phyloP scores from a whole-genome alignment of 139 green algal genomes.

The Micractinium conductrix region DNA sequence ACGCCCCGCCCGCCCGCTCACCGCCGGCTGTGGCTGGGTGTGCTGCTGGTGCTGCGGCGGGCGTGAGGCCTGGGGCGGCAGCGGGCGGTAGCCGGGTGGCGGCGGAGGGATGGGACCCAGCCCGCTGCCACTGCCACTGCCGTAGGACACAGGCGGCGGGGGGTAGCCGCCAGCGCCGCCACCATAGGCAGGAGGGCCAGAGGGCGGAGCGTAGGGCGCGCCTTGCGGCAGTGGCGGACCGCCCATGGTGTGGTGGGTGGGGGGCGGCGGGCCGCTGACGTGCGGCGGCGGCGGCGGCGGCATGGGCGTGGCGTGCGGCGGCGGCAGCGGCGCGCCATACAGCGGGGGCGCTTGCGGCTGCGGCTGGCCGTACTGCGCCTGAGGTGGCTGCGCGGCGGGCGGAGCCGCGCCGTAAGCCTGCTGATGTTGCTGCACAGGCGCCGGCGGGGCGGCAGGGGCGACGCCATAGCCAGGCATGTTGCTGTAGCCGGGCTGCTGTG shows the following conservation, averaged over 20 bases:
- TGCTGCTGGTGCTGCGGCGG: not conserved
- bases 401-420: not conserved
- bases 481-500: not conserved
- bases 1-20: not conserved
- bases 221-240: not conserved
- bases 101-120: constrained; percentile 33
- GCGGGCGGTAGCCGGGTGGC: constrained; percentile 31
- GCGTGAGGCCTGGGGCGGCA: not conserved
- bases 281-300: constrained; percentile 6
- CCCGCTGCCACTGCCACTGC: constrained; percentile 14
- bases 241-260: constrained; percentile 25
- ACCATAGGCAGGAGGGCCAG: too few species aligned
- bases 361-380: constrained; percentile 10
- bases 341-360: not conserved
- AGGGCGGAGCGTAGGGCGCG: too few species aligned
- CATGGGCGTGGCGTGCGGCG: constrained; percentile 2
- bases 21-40: not conserved
- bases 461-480: too few species aligned
- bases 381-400: not conserved
- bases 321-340: constrained; percentile 15
- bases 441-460: not conserved
- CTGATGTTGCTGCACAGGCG: not conserved
- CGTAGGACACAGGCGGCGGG: constrained; percentile 13
- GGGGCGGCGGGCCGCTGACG: constrained; percentile 1
- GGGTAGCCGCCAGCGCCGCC: constrained; percentile 17